Evolutionary conservation across 805 yeast genomes (phyloP), one percentile per base, ranked within the genome.

Genomic region (Jamesozyma piceae): DNA sequence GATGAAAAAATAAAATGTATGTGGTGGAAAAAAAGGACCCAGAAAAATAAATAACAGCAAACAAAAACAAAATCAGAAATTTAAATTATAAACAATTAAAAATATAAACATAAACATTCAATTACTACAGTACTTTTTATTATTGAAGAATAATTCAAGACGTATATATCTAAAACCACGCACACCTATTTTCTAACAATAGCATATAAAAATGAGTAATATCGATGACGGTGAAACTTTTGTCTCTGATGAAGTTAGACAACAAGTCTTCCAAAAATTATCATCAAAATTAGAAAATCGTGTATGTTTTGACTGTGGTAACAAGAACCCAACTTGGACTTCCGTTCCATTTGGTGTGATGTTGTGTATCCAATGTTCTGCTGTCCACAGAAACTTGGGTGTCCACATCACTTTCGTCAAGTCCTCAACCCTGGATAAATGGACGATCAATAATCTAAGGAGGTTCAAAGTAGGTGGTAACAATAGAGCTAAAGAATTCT

Each of bases 261-360:
- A 73, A 37, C 71, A 71, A 39, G 75, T 86, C 49, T 86, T 86
- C 57, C 68, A 69, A 40, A 71, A 74, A 60, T 68, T 85, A 52
- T 74, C 76, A 53, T 45, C 57, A 68, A 80, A 63, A 70, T 78
- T 78, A 21, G 83, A 87, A 37, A 89, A 89, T 69, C 81, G 81
- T 56, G 77, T 72, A 31, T 92, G 98, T 66, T 90, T 92, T 66
- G 98, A 92, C 62, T 92, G 98, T 65, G 75, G 82, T 41, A 84
- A 89, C 54, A 87, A 84, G 60, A 89, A 89, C 62, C 97, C 98
- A 30, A 87, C 97, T 0, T 92, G 98, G 98, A 86, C 98, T 3
- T 90, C 97, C 13, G 88, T 90, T 43, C 95, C 97, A 13, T 90
- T 86, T 64, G 98, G 97, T 43, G 84, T 89, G 41, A 75, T 89